Base-by-base conservation (phyloP, 768 basidiomycete species). In the Suillus sp. region DNA sequence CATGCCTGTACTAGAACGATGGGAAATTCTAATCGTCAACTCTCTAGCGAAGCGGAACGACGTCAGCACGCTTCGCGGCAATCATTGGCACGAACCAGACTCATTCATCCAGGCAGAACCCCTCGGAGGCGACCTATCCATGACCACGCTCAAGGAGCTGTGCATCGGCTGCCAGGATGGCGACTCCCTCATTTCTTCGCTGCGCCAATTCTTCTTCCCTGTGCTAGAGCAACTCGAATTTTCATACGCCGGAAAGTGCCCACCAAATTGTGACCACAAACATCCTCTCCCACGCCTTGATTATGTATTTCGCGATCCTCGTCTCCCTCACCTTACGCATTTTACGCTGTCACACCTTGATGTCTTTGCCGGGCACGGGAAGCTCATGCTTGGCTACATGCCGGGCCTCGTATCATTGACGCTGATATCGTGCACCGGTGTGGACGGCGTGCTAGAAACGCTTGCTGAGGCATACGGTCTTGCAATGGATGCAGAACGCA, bases 281-380 rank as follows among this genome's bases (percentile, higher is more conserved):
- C 69, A 66, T 45, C 57, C 68, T 47, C 73, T 86, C 60, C 82
- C 83, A 43, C 78, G 80, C 35, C 77, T 84, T 34, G 83, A 85
- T 70, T 79, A 75, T 42, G 75, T 87, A 62, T 84, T 86, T 69
- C 81, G 81, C 60, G 84, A 87, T 71, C 84, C 85, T 7, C 84
- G 84, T 57, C 78, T 86, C 34, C 80, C 77, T 3, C 68, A 75
- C 61, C 75, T 87, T 42, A 83, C 83, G 35, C 78, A 83, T 64
- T 79, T 87, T 62, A 81, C 82, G 20, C 67, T 88, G 53, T 79
- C 82, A 45, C 76, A 78, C 57, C 83, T 83, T 70, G 73, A 75
- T 54, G 75, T 86, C 64, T 72, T 75, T 11, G 57, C 70, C 5
- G 80, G 79, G 51, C 70, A 78, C 25, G 77, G 76, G 64, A 75